Percentiles rank a stretch among this genome's conserved stretches.
phyloP scores from a whole-genome alignment of 1,284 basidiomycete species.

The Cutaneotrichosporon mucoides region DNA sequence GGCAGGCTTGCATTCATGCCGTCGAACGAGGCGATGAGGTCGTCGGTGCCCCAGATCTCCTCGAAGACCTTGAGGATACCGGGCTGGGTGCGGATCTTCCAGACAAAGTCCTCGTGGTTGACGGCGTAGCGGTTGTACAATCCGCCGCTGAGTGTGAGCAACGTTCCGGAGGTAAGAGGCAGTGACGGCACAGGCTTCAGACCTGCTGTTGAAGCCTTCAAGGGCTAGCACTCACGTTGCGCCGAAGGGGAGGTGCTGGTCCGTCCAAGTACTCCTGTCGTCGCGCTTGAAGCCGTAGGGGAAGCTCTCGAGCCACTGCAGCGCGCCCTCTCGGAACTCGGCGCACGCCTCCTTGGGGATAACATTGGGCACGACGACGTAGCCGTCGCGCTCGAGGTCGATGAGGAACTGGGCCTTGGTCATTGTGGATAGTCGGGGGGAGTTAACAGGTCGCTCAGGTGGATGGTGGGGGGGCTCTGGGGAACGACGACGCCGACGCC shows the following conservation, averaged over 20 bases:
- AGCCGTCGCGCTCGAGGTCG: constrained; percentile 26
- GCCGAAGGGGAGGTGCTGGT: constrained; percentile 34
- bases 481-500: no score
- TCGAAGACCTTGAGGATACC: constrained; percentile 35
- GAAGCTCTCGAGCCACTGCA: constrained; percentile 27
- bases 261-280: constrained; percentile 35
- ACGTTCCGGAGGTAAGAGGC: no score
- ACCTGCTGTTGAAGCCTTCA: no score
- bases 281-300: constrained; percentile 39
- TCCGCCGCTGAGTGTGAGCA: constrained; percentile 13
- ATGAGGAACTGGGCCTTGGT: constrained; percentile 19
- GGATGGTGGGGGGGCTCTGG: no score
- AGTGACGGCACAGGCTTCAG: no score
- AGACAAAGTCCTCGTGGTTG: constrained; percentile 41
- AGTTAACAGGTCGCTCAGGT: no score
- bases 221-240: constrained; percentile 2
- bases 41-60: constrained; percentile 42
- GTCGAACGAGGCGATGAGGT: constrained; percentile 42
- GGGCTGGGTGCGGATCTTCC: constrained; percentile 36
- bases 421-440: constrained; percentile 9
- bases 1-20: constrained; percentile 26
- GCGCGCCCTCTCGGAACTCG: constrained; percentile 20
- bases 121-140: constrained; percentile 33
- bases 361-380: constrained; percentile 23
- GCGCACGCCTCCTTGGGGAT: constrained; percentile 14